These are phyloP conservation scores for Dictyostelium discoideum DNA, from an alignment of 78 protist species.

Conservation along the genomic window DNA sequence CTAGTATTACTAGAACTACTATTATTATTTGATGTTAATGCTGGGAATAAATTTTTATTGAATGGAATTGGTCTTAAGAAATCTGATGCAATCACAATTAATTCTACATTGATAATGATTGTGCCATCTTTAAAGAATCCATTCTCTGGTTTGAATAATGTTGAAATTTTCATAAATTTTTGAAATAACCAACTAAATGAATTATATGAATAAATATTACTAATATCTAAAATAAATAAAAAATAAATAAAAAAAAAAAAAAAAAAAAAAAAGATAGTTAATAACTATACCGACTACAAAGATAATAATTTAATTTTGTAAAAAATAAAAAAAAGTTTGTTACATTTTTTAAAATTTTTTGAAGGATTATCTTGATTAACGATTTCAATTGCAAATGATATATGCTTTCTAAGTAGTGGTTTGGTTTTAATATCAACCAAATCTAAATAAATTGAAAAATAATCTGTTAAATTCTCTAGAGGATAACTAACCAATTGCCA, in stretches of 20 bases:
- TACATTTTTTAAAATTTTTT: constrained; percentile 73
- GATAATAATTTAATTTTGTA: too few relatives aligned
- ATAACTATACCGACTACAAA: background rate
- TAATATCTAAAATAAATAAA: constrained; percentile 15
- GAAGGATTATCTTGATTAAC: constrained; percentile 71
- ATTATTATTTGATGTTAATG: background rate
- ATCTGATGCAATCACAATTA: constrained; percentile 55
- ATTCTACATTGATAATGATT: constrained; percentile 57
- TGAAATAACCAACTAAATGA: constrained; percentile 81
- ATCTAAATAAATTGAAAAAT: constrained; percentile 74
- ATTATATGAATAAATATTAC: constrained; percentile 73
- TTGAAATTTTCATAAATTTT: constrained; percentile 67
- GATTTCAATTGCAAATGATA: constrained; percentile 74
- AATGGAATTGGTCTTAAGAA: constrained; percentile 73
- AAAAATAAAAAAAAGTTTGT: background rate
- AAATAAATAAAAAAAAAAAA: too few relatives aligned
- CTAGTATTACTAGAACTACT: background rate
- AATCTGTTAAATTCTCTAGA: constrained; percentile 69
- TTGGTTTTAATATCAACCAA: constrained; percentile 73
- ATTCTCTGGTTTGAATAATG: constrained; percentile 39
- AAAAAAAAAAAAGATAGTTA: background rate
- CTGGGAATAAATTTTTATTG: background rate
- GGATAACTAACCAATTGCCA: constrained; percentile 81
- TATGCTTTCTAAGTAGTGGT: constrained; percentile 73
- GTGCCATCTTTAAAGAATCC: constrained; percentile 55